Evolutionary conservation across 176 grass and related monocot genomes (phyloP).

Genomic region (Aegilops umbellulata): DNA sequence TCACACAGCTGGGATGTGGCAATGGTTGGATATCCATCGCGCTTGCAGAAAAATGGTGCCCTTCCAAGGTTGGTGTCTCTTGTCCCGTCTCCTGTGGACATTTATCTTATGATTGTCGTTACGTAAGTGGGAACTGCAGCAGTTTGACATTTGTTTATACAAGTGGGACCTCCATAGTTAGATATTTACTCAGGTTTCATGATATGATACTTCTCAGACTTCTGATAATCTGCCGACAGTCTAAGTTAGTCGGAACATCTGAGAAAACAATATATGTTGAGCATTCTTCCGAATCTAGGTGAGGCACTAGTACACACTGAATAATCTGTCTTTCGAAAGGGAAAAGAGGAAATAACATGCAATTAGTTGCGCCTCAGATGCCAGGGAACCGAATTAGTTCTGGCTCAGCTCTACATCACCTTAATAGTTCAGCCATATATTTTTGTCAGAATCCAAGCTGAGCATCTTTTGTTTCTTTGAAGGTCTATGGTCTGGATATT

Average conservation of each 20-base stretch:
- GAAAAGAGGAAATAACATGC: neutral
- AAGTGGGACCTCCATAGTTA: neutral
- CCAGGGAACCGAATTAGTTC: conserved; percentile 6
- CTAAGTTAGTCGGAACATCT: neutral
- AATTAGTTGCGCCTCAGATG: neutral
- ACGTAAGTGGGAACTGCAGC: neutral
- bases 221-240: neutral
- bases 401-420: neutral
- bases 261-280: neutral
- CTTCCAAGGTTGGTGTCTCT: conserved; percentile 60
- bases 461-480: conserved; percentile 12
- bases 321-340: neutral
- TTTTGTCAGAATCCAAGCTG: neutral
- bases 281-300: neutral
- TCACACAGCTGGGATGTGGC: conserved; percentile 83
- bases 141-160: neutral
- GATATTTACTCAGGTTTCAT: conserved; percentile 2
- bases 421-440: neutral
- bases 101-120: neutral
- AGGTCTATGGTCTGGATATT: conserved; percentile 39
- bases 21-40: conserved; percentile 99
- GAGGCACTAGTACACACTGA: neutral
- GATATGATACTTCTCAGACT: neutral
- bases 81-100: neutral
- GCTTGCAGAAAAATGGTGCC: conserved; percentile 84